Conservation (phyloP, 225 moss, liverwort and hornwort species). For the Bryoerythrophyllum caledonicum region DNA sequence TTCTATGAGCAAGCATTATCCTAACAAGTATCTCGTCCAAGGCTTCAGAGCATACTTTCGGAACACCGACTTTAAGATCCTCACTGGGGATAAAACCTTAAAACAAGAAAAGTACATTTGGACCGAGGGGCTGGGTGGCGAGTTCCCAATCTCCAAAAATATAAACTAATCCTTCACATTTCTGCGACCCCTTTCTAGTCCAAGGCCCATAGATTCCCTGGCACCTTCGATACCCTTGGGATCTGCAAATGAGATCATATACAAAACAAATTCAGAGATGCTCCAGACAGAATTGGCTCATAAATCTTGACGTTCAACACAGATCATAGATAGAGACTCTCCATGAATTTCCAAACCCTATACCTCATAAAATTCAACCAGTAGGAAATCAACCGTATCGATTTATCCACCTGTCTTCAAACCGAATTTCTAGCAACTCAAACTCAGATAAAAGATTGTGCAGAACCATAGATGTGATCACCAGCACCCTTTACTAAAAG, state of each 20-base stretch:
- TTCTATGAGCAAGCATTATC: neutral
- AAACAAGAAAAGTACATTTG: conserved; percentile 25
- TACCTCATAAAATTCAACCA: no score
- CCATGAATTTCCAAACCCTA: neutral
- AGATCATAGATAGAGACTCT: conserved; percentile 5
- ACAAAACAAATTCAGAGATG: conserved; percentile 16
- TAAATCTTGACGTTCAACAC: conserved; percentile 13
- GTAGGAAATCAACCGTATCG: neutral
- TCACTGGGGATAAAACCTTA: neutral
- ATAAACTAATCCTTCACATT: conserved; percentile 55
- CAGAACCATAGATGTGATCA: neutral
- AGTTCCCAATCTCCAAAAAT: conserved; percentile 12
- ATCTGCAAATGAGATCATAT: conserved; percentile 46
- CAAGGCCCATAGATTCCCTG: conserved; percentile 85
- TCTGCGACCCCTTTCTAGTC: conserved; percentile 81
- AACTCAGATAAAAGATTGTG: neutral
- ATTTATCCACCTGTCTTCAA: neutral
- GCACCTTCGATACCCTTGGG: conserved; percentile 92
- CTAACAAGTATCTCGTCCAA: neutral
- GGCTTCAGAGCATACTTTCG: neutral
- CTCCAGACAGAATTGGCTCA: neutral
- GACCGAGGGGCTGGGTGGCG: conserved; percentile 10
- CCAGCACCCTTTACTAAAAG: neutral
- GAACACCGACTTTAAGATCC: conserved; percentile 4
- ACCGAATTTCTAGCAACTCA: neutral